A percentile compares a stretch with the other conserved stretches of the same genome.
phyloP scores from a whole-genome alignment of 2,329 filamentous ascomycete species.

The Fusarium guadeloupense region DNA sequence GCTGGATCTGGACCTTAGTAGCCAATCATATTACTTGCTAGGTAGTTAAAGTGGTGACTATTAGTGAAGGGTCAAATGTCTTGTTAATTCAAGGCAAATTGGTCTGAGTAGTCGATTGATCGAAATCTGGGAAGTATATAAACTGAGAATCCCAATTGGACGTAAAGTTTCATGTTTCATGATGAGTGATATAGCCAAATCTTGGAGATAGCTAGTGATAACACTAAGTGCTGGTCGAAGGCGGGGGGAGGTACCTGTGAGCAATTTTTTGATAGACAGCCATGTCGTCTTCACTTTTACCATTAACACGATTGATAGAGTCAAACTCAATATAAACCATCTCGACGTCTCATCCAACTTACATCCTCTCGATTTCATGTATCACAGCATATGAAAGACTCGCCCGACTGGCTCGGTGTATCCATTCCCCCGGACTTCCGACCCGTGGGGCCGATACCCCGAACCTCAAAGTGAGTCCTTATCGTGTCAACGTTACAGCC shows the following conservation, averaged over 20 bases:
- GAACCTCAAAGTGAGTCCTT: slow-evolving; percentile 17
- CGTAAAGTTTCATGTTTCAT: too few relatives aligned
- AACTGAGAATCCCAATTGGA: too few relatives aligned
- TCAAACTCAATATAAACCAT: neutral
- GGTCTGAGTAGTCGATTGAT: too few relatives aligned
- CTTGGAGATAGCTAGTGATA: too few relatives aligned
- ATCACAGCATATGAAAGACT: neutral
- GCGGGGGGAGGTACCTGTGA: too few relatives aligned
- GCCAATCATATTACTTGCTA: slow-evolving; percentile 22
- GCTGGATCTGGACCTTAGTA: neutral
- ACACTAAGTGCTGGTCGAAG: too few relatives aligned
- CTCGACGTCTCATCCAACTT: neutral
- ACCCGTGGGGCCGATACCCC: slow-evolving; percentile 30
- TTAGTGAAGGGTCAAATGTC: neutral
- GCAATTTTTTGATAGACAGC: too few relatives aligned
- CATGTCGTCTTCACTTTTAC: too few relatives aligned
- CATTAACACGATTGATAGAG: too few relatives aligned
- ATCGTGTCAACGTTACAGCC: slow-evolving; percentile 20
- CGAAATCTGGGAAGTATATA: too few relatives aligned
- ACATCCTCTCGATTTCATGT: neutral
- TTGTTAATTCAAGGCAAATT: too few relatives aligned
- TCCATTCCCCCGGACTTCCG: slow-evolving; percentile 40
- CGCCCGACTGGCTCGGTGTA: slow-evolving; percentile 14
- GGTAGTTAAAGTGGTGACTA: slow-evolving; percentile 10
- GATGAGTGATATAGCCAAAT: too few relatives aligned